A percentile compares a stretch with the other conserved stretches of the same genome.
phyloP scores from a whole-genome alignment of 169 alveolate species.

The Perkinsus chesapeaki region DNA sequence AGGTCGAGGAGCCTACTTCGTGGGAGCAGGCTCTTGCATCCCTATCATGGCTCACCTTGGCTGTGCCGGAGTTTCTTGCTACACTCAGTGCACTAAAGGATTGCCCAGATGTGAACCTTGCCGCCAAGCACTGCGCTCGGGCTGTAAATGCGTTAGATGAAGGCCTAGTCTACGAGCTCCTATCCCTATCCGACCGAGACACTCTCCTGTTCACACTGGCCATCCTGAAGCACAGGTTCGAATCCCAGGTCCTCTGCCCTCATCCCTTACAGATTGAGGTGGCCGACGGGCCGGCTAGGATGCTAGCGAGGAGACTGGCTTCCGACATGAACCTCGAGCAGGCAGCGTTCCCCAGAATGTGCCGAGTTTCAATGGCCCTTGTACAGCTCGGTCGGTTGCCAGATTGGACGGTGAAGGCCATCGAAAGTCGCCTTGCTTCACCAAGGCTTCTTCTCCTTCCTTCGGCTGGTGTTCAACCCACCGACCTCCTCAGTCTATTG shows the following conservation, averaged over 20 bases:
- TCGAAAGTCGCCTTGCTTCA: background rate
- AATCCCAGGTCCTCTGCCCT: background rate
- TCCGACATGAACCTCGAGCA: background rate
- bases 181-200: background rate
- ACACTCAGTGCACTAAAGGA: background rate
- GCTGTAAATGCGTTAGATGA: background rate
- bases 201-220: background rate
- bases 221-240: background rate
- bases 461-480: background rate
- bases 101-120: background rate
- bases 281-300: background rate
- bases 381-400: background rate
- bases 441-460: background rate
- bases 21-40: background rate
- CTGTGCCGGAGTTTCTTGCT: background rate
- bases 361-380: background rate
- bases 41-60: background rate
- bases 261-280: background rate
- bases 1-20: background rate
- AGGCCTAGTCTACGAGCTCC: background rate
- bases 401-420: background rate
- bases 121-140: background rate
- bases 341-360: background rate
- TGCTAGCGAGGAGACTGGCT: background rate
- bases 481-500: background rate